Evolutionary conservation across 2,329 filamentous ascomycete genomes (phyloP), one percentile per base, ranked within the genome.

Genomic region (Exserohilum turcica): DNA sequence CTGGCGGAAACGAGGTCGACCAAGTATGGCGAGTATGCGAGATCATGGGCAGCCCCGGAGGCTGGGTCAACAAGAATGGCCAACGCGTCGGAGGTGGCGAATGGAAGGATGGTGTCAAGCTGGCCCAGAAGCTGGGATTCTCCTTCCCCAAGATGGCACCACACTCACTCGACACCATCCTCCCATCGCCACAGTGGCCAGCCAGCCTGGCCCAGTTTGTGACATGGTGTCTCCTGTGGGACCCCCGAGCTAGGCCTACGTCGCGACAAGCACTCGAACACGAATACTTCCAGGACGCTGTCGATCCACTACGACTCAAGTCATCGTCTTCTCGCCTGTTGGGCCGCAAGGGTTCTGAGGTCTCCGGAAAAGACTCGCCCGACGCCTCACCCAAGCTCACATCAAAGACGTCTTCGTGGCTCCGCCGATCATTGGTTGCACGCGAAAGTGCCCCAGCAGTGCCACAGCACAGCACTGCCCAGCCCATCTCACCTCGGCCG

Each of bases 121-220:
- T 99, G 54, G 94, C 94, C 51, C 91, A 94, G 64, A 97, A 97
- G 81, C 84, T 99, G 59, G 94, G 94, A 50, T 99, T 99, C 76
- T 97, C 94, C 0, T 99, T 99, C 78, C 94, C 94, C 55, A 97
- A 87, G 86, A 97, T 99, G 94, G 93, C 94, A 18, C 94, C 94
- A 44, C 94, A 97, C 75, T 86, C 93, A 15, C 91, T 99, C 85
- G 93, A 97, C 65, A 95, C 91, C 5, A 94, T 97, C 61, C 82
- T 99, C 6, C 91, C 91, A 70, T 75, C 89, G 21, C 92, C 94
- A 13, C 91, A 96, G 70, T 99, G 94, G 94, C 94, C 94, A 5
- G 78, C 88, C 1, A 88, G 91, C 16, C 82, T 99, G 49, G 89
- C 88, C 67, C 86, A 95, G 54, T 97, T 99, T 70, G 94, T 99